Evolutionary conservation across 352 stramenopile species (phyloP).

Genomic region (Pythium folliculosum): DNA sequence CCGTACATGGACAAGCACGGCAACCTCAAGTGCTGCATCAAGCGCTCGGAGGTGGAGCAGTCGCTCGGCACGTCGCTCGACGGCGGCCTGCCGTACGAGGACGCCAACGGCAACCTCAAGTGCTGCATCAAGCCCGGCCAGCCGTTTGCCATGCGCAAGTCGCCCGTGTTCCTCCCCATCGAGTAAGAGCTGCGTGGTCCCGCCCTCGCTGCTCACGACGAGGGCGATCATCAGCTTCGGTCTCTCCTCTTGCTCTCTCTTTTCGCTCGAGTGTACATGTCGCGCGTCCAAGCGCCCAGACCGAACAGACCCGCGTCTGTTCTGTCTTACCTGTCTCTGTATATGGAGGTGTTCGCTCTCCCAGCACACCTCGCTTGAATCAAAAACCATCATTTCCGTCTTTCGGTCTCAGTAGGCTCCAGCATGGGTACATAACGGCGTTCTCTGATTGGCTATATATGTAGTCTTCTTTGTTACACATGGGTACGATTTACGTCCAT

Average conservation of each 20-base stretch:
- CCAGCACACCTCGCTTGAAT: neutral
- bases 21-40: conserved; percentile 21
- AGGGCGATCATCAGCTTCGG: too few relatives aligned
- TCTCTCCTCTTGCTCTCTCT: too few relatives aligned
- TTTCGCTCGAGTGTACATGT: neutral
- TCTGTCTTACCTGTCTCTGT: neutral
- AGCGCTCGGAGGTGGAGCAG: conserved; percentile 18
- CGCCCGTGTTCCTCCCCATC: conserved; percentile 1
- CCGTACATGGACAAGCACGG: conserved; percentile 22
- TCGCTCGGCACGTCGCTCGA: neutral
- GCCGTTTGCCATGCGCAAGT: neutral
- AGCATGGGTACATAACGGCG: neutral
- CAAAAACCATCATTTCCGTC: too few relatives aligned
- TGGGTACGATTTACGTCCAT: neutral
- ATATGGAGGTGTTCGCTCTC: neutral
- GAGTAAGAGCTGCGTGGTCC: conserved; percentile 3
- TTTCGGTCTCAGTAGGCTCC: neutral
- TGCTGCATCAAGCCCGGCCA: conserved; percentile 7
- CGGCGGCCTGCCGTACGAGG: conserved; percentile 12
- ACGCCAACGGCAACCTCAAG: conserved; percentile 16
- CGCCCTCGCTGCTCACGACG: too few relatives aligned
- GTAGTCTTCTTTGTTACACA: neutral
- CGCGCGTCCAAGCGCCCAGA: neutral
- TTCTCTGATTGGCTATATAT: neutral
- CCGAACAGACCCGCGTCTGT: neutral